phyloP scores from a whole-genome alignment of 2,329 filamentous ascomycete genomes.

The Stenocarpella maydis region DNA sequence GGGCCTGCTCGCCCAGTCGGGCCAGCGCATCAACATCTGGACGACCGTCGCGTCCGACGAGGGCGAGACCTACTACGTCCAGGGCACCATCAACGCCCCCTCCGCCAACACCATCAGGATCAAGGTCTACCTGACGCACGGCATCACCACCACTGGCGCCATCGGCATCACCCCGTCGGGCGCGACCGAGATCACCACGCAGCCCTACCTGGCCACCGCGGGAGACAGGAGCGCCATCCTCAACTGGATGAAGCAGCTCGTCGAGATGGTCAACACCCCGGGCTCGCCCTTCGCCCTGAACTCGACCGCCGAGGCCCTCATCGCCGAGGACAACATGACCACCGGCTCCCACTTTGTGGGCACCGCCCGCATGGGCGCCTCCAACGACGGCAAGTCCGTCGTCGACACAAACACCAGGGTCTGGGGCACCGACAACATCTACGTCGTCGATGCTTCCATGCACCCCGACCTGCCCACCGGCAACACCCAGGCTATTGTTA shows the following conservation, averaged over 20 bases:
- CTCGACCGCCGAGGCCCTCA: slow-evolving; percentile 34
- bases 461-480: slow-evolving; percentile 71
- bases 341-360: slow-evolving; percentile 45
- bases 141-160: slow-evolving; percentile 55
- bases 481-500: slow-evolving; percentile 61
- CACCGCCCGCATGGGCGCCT: slow-evolving; percentile 43
- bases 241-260: slow-evolving; percentile 41
- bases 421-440: slow-evolving; percentile 68
- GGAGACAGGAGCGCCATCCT: slow-evolving; percentile 43
- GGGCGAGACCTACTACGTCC: slow-evolving; percentile 48
- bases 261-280: slow-evolving; percentile 40
- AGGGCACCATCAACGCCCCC: slow-evolving; percentile 56
- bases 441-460: slow-evolving; percentile 69
- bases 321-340: slow-evolving; percentile 33
- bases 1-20: slow-evolving; percentile 54
- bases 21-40: slow-evolving; percentile 58
- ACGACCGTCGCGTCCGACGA: slow-evolving; percentile 52
- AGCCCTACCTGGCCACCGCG: slow-evolving; percentile 47
- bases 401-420: slow-evolving; percentile 53
- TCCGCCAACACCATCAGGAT: slow-evolving; percentile 53
- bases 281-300: slow-evolving; percentile 40
- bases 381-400: slow-evolving; percentile 44
- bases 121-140: slow-evolving; percentile 60
- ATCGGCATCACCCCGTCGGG: slow-evolving; percentile 51
- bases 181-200: slow-evolving; percentile 51